These are phyloP conservation scores for Apiotrichum gamsii DNA, from an alignment of 1,284 basidiomycete species.

Conservation along the genomic window DNA sequence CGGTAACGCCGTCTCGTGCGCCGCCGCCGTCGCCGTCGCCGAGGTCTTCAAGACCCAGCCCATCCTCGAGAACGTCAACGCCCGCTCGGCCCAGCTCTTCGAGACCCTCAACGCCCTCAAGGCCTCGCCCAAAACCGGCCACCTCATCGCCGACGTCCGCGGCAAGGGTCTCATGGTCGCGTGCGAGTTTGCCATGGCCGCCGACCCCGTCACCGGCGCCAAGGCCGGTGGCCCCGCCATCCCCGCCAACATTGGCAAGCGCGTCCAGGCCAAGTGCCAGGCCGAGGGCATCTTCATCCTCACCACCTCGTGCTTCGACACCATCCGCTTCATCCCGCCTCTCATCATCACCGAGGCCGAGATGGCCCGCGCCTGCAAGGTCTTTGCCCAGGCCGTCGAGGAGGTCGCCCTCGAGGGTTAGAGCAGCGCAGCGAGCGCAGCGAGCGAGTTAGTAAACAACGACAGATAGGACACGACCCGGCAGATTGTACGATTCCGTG, in stretches of 20 bases:
- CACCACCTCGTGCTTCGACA: conserved; percentile 48
- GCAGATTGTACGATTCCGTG: no score
- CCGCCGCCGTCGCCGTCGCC: conserved; percentile 73
- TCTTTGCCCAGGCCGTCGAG: conserved; percentile 59
- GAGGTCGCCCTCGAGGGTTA: conserved; percentile 58
- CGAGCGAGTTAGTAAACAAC: no score
- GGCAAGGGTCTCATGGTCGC: conserved; percentile 49
- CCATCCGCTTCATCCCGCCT: conserved; percentile 62
- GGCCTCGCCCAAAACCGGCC: conserved; percentile 48
- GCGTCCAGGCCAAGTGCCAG: conserved; percentile 73
- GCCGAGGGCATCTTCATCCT: conserved; percentile 72
- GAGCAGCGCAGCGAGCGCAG: no score
- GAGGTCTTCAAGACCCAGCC: conserved; percentile 72
- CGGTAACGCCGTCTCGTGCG: conserved; percentile 82
- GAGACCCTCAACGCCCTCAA: conserved; percentile 52
- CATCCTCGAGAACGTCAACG: conserved; percentile 69
- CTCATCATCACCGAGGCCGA: conserved; percentile 61
- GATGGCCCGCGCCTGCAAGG: conserved; percentile 55
- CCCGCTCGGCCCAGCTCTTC: conserved; percentile 68
- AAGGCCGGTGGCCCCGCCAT: conserved; percentile 47
- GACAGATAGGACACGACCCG: no score
- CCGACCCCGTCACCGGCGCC: conserved; percentile 27
- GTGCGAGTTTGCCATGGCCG: conserved; percentile 31
- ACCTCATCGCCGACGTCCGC: conserved; percentile 49
- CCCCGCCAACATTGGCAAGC: conserved; percentile 62